A percentile compares a stretch with the other conserved stretches of the same genome.
Evolutionary conservation across 1,284 basidiomycete species (phyloP).

Genomic region (Violaceomyces palustris): DNA sequence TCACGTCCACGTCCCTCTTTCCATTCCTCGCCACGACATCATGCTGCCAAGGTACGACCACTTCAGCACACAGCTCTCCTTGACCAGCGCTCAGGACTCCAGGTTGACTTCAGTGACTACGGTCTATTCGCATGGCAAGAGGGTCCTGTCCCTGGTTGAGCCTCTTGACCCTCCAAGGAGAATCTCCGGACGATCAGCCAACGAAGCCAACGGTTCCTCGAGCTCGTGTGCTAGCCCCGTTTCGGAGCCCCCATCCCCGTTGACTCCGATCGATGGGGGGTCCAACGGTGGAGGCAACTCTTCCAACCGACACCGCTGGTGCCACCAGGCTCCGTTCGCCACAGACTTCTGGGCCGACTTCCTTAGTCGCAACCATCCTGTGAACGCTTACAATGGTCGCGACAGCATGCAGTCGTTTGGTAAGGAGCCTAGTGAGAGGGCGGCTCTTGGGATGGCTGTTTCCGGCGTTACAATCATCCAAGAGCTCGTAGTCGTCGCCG

Average conservation of each 20-base stretch:
- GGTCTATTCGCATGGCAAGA: slow-evolving; percentile 53
- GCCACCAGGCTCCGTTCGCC: slow-evolving; percentile 51
- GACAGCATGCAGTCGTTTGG: slow-evolving; percentile 40
- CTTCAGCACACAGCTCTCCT: slow-evolving; percentile 47
- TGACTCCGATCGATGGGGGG: slow-evolving; percentile 22
- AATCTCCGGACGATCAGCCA: slow-evolving; percentile 29
- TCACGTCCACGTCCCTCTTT: slow-evolving; percentile 52
- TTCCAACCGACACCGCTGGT: slow-evolving; percentile 36
- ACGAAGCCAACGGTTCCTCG: slow-evolving; percentile 14
- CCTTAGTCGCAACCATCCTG: slow-evolving; percentile 50
- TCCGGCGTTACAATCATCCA: slow-evolving; percentile 52
- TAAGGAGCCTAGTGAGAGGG: slow-evolving; percentile 50
- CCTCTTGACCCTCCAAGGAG: slow-evolving; percentile 43
- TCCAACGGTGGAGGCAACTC: slow-evolving; percentile 5
- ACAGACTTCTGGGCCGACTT: slow-evolving; percentile 53
- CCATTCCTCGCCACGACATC: slow-evolving; percentile 48
- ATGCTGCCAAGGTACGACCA: slow-evolving; percentile 40
- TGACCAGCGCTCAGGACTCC: slow-evolving; percentile 41
- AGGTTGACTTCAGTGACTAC: slow-evolving; percentile 49
- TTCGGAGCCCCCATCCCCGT: slow-evolving; percentile 20
- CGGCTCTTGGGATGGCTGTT: slow-evolving; percentile 49
- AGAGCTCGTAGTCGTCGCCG: slow-evolving; percentile 51
- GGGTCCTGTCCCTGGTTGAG: slow-evolving; percentile 48
- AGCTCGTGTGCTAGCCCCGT: slow-evolving; percentile 22
- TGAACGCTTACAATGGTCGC: slow-evolving; percentile 38